Percentiles rank a stretch among this genome's conserved stretches.
phyloP scores from a whole-genome alignment of 148 eudicot species.

The Spergularia marina region DNA sequence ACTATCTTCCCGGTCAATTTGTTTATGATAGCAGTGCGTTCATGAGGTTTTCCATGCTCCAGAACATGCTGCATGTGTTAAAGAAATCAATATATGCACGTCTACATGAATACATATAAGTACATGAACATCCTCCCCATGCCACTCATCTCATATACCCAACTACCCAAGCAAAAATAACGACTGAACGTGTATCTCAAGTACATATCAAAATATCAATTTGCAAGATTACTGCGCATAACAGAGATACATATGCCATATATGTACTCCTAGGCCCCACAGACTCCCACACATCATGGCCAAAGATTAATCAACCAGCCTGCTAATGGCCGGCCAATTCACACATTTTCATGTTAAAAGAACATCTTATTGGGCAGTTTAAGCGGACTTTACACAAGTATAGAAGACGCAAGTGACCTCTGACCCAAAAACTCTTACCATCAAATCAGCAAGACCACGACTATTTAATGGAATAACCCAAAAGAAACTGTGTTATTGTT shows the following conservation, averaged over 20 bases:
- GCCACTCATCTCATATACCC: neutral
- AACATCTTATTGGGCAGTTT: neutral
- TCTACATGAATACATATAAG: neutral
- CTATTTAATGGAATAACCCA: neutral
- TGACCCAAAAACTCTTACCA: neutral
- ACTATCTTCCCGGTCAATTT: constrained; percentile 77
- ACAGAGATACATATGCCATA: too few species aligned
- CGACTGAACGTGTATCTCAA: neutral
- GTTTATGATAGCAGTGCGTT: constrained; percentile 63
- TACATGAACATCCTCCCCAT: neutral
- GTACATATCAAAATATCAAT: neutral
- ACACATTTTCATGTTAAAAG: neutral
- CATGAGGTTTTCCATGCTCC: constrained; percentile 87
- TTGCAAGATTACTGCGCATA: too few species aligned
- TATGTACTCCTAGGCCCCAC: too few species aligned
- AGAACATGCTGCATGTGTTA: constrained; percentile 61
- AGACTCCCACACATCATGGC: too few species aligned
- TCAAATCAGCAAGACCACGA: neutral
- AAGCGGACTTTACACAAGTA: neutral
- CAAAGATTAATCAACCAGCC: neutral
- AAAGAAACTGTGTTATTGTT: neutral
- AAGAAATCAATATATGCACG: neutral
- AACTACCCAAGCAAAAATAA: neutral
- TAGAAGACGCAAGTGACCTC: neutral
- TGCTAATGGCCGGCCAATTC: neutral